phyloP scores from a whole-genome alignment of 1,139 yeast species.

The Yamadazyma atlantica region DNA sequence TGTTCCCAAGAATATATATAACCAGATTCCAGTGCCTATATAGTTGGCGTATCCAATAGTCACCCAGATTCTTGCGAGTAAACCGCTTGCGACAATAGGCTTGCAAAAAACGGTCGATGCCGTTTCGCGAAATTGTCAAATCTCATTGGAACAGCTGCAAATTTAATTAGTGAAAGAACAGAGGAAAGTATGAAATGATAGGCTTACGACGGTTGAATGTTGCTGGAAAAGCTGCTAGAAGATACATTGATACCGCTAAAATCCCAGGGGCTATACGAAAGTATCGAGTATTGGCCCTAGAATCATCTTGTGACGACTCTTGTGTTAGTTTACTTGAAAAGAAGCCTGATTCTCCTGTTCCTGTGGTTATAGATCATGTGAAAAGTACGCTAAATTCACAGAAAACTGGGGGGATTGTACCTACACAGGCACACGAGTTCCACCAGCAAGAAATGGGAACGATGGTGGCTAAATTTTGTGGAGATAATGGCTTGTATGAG shows the following conservation, averaged over 20 bases:
- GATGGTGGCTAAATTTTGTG: slow-evolving; percentile 27
- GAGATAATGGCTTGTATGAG: slow-evolving; percentile 21
- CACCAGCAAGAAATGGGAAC: slow-evolving; percentile 57
- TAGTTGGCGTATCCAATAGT: too few relatives aligned
- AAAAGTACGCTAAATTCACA: slow-evolving; percentile 69
- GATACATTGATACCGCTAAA: too few relatives aligned
- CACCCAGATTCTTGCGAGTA: too few relatives aligned
- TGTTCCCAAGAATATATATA: too few relatives aligned
- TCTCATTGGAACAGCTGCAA: slow-evolving; percentile 1
- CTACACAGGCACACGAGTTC: slow-evolving; percentile 79
- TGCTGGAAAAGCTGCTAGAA: background rate
- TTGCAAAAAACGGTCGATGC: too few relatives aligned
- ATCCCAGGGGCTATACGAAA: too few relatives aligned
- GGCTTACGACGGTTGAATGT: background rate
- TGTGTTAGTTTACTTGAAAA: slow-evolving; percentile 79
- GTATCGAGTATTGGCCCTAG: slow-evolving; percentile 80
- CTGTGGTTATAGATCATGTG: slow-evolving; percentile 57
- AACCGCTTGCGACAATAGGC: too few relatives aligned
- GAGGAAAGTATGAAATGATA: background rate
- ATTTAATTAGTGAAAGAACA: background rate
- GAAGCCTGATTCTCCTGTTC: slow-evolving; percentile 27
- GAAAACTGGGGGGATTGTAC: slow-evolving; percentile 80
- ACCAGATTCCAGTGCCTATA: too few relatives aligned
- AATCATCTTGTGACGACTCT: slow-evolving; percentile 94
- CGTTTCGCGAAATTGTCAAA: background rate